A percentile compares a stretch with the other conserved stretches of the same genome.
These are phyloP conservation scores for Warburgia ugandensis DNA, from an alignment of 164 flowering plant genomes.

Conservation along the genomic window DNA sequence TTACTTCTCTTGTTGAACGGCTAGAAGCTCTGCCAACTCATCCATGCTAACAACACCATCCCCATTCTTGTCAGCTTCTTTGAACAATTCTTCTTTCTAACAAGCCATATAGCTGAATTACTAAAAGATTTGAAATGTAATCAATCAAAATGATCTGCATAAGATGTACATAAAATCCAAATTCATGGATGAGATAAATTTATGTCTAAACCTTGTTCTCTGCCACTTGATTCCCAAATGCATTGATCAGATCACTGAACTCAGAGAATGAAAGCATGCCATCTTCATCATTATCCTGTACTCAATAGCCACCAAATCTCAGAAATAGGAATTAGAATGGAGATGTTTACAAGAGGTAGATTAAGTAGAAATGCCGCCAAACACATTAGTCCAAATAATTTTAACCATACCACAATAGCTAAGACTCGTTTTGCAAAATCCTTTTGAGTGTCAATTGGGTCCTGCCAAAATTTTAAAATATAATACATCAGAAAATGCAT, in stretches of 20 bases:
- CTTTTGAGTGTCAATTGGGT: slow-evolving; percentile 85
- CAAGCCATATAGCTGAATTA: slow-evolving; percentile 16
- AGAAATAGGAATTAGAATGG: neutral
- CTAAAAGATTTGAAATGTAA: slow-evolving; percentile 9
- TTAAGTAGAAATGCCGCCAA: neutral
- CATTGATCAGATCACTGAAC: slow-evolving; percentile 67
- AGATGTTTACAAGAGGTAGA: neutral
- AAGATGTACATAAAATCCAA: slow-evolving; percentile 2
- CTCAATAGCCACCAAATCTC: neutral
- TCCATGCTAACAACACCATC: slow-evolving; percentile 90
- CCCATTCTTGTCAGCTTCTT: slow-evolving; percentile 70
- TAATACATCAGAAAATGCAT: slow-evolving; percentile 2
- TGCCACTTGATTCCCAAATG: slow-evolving; percentile 87
- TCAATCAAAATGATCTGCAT: neutral
- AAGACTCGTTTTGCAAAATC: slow-evolving; percentile 73
- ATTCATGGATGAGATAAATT: too few relatives aligned
- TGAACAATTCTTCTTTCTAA: slow-evolving; percentile 89
- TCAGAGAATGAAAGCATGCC: slow-evolving; percentile 73
- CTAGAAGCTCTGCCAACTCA: slow-evolving; percentile 81
- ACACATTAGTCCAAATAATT: neutral
- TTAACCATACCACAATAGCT: slow-evolving; percentile 66
- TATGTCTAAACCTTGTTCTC: slow-evolving; percentile 47
- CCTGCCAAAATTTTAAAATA: slow-evolving; percentile 35
- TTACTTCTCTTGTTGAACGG: slow-evolving; percentile 85
- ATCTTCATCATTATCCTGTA: slow-evolving; percentile 75